A percentile compares a stretch with the other conserved stretches of the same genome.
Evolutionary conservation across 176 grass and related monocot species (phyloP).

Genomic region (Panicum miliaceum): DNA sequence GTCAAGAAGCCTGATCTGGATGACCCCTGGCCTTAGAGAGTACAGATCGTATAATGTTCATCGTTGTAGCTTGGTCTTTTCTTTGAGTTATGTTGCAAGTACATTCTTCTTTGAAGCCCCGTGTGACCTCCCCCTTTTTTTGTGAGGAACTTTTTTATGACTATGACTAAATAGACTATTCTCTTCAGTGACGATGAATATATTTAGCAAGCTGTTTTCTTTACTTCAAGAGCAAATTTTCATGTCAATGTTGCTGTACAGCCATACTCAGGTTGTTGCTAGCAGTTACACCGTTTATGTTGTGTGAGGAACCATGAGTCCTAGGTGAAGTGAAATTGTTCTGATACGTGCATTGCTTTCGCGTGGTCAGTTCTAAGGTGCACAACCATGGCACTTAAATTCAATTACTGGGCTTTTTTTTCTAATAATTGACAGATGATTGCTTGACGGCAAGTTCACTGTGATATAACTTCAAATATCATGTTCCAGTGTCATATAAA

Average conservation of each 20-base stretch:
- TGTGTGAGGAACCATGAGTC: not conserved
- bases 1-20: slow-evolving; percentile 65
- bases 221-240: not conserved
- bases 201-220: slow-evolving; percentile 4
- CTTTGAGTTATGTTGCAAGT: not conserved
- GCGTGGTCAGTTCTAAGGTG: not conserved
- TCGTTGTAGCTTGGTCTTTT: not conserved
- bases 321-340: not conserved
- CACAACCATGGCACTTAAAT: not conserved
- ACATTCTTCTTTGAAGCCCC: not conserved
- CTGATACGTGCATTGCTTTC: not conserved
- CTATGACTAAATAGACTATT: slow-evolving; percentile 20
- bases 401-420: not conserved
- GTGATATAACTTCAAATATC: not conserved
- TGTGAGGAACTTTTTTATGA: not conserved
- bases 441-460: not conserved
- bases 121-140: not conserved
- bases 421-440: not conserved
- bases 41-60: slow-evolving; percentile 29
- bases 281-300: not conserved
- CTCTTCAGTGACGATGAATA: not conserved
- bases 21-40: slow-evolving; percentile 57
- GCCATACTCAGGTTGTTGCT: not conserved
- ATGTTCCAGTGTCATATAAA: not conserved
- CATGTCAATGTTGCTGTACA: not conserved